Base-by-base conservation (phyloP, 768 basidiomycete genomes). In the Rhodotorula taiwanensis region DNA sequence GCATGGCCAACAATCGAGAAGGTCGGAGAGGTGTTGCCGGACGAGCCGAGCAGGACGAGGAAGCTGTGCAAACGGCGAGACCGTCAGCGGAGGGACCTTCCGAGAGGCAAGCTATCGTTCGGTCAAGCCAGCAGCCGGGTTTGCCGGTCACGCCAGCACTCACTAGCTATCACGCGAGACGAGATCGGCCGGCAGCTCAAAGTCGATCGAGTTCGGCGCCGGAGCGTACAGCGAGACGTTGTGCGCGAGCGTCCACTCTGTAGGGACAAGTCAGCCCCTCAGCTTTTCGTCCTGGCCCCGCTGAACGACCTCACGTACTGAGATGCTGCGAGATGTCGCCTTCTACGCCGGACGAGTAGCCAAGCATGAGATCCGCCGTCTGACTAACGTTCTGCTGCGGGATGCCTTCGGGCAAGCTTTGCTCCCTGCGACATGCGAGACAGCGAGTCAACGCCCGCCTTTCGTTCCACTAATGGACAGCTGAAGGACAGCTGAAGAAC, bases 41-140 rank as follows among this genome's bases (percentile, higher is more conserved):
- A 30, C 31, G 58, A 60, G 42, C 64, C 64, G 49, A 65, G 49
- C 33, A 65, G 53, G 21, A 59, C 58, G 43, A 65, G 55, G 64
- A 65, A 34, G 64, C 58, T 58, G 58, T 13, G 28, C n/a, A 30
- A 3, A 3, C 28, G 31, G 28, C 13, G 20, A 15, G 41, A 20
- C 36, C 18, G 18, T 25, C 18, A 39, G 45, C 1, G n/a, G 10
- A 33, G 15, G 25, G 4, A 8, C 2, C 1, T 18, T 0, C 6
- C 10, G 23, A 18, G 5, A 15, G 39, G 34, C 20, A 4, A 5
- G 41, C 4, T 20, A 33, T 48, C 14, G 16, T n/a, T n/a, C n/a
- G n/a, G n/a, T n/a, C n/a, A n/a, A n/a, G n/a, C n/a, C n/a, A n/a
- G n/a, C n/a, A n/a, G n/a, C n/a, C n/a, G n/a, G n/a, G n/a, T n/a